These are phyloP conservation scores for Globisporangium middletonii DNA, from an alignment of 352 stramenopile genomes.

Conservation along the genomic window DNA sequence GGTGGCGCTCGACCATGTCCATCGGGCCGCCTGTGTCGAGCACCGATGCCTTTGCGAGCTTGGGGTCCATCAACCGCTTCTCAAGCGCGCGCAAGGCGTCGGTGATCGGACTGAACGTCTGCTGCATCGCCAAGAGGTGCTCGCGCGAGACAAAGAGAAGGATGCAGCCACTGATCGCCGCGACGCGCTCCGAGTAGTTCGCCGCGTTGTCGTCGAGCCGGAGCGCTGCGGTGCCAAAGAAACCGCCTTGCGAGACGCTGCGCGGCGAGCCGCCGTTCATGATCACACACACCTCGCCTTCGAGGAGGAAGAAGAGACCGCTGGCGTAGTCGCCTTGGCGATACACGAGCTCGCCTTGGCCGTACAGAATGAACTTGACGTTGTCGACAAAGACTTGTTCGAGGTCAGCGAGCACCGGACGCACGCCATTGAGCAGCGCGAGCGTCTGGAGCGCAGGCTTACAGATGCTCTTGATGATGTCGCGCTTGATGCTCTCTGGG, in stretches of 20 bases:
- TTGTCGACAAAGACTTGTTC: slow-evolving; percentile 39
- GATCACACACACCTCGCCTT: slow-evolving; percentile 31
- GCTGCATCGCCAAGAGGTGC: slow-evolving; percentile 33
- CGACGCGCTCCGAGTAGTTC: slow-evolving; percentile 30
- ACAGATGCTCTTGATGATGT: slow-evolving; percentile 57
- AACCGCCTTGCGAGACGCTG: slow-evolving; percentile 32
- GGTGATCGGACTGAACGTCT: slow-evolving; percentile 22
- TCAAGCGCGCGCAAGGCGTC: slow-evolving; percentile 30
- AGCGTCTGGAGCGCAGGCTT: slow-evolving; percentile 39
- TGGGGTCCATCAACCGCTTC: slow-evolving; percentile 40
- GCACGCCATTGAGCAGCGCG: slow-evolving; percentile 18
- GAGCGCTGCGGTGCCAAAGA: slow-evolving; percentile 43
- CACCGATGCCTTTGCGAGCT: slow-evolving; percentile 32
- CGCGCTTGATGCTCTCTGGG: slow-evolving; percentile 40
- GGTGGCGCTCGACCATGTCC: slow-evolving; percentile 18
- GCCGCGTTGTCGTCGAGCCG: not conserved
- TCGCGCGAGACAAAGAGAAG: slow-evolving; percentile 40
- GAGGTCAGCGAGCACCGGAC: slow-evolving; percentile 31
- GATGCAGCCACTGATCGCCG: slow-evolving; percentile 45
- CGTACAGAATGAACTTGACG: slow-evolving; percentile 48
- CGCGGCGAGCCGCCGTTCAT: slow-evolving; percentile 19
- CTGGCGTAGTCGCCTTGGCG: slow-evolving; percentile 37
- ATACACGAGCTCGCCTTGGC: slow-evolving; percentile 57
- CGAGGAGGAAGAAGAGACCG: slow-evolving; percentile 46
- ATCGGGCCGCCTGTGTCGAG: not conserved